Evolutionary conservation across 345 rosid genomes (phyloP), one percentile per base, ranked within the genome.

Genomic region (Rhodamnia argentea): DNA sequence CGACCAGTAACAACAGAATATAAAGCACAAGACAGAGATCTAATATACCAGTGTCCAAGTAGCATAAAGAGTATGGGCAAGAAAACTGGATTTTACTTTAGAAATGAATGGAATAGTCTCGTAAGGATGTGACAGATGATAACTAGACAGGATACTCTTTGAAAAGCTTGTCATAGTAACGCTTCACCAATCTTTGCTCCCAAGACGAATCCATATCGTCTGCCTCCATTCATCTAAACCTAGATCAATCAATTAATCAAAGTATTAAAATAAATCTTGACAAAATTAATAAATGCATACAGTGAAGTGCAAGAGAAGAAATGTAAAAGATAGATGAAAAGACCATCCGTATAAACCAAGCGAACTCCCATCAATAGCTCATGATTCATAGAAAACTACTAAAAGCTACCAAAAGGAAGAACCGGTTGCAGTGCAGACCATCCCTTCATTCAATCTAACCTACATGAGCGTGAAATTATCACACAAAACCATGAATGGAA

Each of bases 101-200:
- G 78, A 37, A 56, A 50, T 26, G 50, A 59, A 86, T 40, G 12
- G 5, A 74, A 70, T 51, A 70, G 42, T 56, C 51, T 22, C 59
- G 40, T 37, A 54, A 52, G 53, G 10, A 32, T 51, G 40, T 51
- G 40, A 10, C 22, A 12, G 55, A 51, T 52, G 32, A 55, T 60
- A 42, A 84, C 74, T 60, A 62, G 58, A 85, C 85, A 93, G 96
- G 99, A 96, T 97, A 96, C 99, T 97, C 98, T 87, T 94, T 97
- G 50, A 97, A 97, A 86, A 97, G 99, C 91, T 94, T 96, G 90
- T 92, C 96, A 91, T 96, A 95, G 89, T 95, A 97, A 82, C 96
- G 94, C 92, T 95, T 95, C 91, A 96, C 99, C 81, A 95, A 93
- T 90, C 95, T 96, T 90, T 94, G 98, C 92, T 97, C 99, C 99